Conservation (phyloP, 2,329 filamentous ascomycete genomes). For the Aspergillus jensenii region DNA sequence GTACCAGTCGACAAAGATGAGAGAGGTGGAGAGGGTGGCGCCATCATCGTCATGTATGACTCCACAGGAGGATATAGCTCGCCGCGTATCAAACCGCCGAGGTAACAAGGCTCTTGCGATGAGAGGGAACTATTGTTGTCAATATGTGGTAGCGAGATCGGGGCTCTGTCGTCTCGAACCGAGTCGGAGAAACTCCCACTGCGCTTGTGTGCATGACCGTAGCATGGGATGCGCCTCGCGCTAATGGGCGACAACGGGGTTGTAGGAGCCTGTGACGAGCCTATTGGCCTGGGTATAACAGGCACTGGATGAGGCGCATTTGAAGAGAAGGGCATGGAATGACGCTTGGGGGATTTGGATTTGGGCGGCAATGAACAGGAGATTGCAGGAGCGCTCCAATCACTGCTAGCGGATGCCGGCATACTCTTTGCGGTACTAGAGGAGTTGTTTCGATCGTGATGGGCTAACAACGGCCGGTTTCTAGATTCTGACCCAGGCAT, state of each 20-base stretch:
- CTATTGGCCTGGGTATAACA: conserved; percentile 32
- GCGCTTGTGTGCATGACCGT: conserved; percentile 67
- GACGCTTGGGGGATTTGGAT: conserved; percentile 45
- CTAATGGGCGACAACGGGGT: conserved; percentile 29
- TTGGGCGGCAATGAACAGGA: conserved; percentile 61
- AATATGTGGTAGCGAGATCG: conserved; percentile 49
- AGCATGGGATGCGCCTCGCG: conserved; percentile 47
- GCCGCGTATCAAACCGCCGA: conserved; percentile 83
- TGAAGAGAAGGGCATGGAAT: conserved; percentile 31
- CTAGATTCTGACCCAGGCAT: conserved; percentile 1
- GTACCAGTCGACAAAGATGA: conserved; percentile 27
- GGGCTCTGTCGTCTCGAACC: conserved; percentile 65
- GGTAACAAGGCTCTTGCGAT: conserved; percentile 65
- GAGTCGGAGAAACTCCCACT: conserved; percentile 89
- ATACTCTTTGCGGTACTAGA: conserved; percentile 35
- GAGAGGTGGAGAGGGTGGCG: conserved; percentile 49
- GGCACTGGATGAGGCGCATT: conserved; percentile 45
- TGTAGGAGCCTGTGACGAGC: conserved; percentile 28
- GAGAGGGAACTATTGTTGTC: conserved; percentile 45
- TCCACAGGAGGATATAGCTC: conserved; percentile 80
- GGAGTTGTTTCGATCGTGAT: conserved; percentile 38
- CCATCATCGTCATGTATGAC: conserved; percentile 70
- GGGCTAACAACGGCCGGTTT: conserved; percentile 15
- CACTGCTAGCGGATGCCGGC: conserved; percentile 41
- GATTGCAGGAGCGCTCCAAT: conserved; percentile 56